Base-by-base conservation (phyloP, 139 green algal genomes). In the Asterochloris erici region DNA sequence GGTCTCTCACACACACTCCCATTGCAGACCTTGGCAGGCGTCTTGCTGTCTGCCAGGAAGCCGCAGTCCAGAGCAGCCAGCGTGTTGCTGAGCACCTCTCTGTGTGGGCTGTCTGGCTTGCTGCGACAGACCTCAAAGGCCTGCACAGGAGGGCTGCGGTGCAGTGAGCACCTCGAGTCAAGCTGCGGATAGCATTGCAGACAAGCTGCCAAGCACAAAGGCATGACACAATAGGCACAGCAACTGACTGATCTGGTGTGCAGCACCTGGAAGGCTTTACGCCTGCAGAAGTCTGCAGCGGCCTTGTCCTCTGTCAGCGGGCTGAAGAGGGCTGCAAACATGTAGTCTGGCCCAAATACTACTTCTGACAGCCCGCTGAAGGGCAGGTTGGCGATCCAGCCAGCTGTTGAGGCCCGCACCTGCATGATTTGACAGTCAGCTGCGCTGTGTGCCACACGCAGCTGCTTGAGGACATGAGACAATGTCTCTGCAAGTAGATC, bases 301-400 rank as follows among this genome's bases (percentile, higher is more conserved):
- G 76, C 76, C 23, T 69, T 80, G 60, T 80, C 68, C 12, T 68
- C 60, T 23, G 38, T 38, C 11, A 63, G 17, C n/a, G 60, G 68
- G 68, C 68, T 62, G 12, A 80, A 80, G 21, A 80, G 68, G n/a
- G 76, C 60, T 24, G 68, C 14, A 21, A 80, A 80, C 14, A 80
- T 80, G 60, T 62, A 70, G 76, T n/a, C 47, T 26, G 68, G 12
- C 21, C 21, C 47, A 28, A 69, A 27, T 26, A 80, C 60, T 9
- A 80, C 61, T 14, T n/a, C 54, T 47, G 76, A 80, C n/a, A 70
- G 68, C 76, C 68, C 60, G 21, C 68, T 14, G 47, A 60, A 70
- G 28, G 76, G 76, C 76, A 80, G 61, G n/a, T 23, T 80, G 60
- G 76, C 76, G 24, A 80, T 27, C 76, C 76, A 80, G 24, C 21